phyloP scores from a whole-genome alignment of 192 early-diverging fungal species.

The Gonapodya sp. region DNA sequence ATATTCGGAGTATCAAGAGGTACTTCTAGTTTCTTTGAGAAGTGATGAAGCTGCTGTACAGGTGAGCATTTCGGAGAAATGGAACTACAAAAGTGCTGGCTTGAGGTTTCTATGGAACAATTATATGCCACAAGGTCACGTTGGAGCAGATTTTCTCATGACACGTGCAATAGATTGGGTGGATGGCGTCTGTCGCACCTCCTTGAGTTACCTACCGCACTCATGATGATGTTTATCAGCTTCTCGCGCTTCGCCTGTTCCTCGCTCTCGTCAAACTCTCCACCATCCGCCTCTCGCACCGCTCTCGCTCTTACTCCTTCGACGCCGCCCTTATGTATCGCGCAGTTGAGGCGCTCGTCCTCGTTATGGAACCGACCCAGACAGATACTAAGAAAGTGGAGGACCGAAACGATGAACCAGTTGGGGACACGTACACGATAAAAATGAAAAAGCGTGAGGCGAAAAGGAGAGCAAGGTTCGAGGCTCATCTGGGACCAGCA shows the following conservation, averaged over 20 bases:
- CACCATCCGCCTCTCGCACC: not conserved
- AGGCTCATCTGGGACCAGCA: not conserved
- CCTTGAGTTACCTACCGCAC: not conserved
- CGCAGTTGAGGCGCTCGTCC: not conserved
- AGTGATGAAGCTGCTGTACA: not conserved
- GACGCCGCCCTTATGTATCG: not conserved
- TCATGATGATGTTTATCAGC: not conserved
- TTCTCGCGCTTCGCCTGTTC: not conserved
- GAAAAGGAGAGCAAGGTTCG: not conserved
- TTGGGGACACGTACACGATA: not conserved
- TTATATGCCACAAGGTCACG: not conserved
- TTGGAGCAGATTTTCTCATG: not conserved
- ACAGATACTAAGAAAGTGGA: not conserved
- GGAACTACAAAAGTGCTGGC: no score
- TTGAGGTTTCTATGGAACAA: no score
- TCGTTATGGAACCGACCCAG: not conserved
- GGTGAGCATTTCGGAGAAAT: no score
- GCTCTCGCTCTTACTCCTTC: not conserved
- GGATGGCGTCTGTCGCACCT: not conserved
- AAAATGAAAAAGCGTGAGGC: not conserved
- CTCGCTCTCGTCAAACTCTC: not conserved
- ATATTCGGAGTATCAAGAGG: not conserved
- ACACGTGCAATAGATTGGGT: not conserved
- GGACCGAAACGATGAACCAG: not conserved
- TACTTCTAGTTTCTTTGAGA: not conserved